Evolutionary conservation across 2,329 filamentous ascomycete species (phyloP).

Genomic region (Ophiostoma angusticollis): DNA sequence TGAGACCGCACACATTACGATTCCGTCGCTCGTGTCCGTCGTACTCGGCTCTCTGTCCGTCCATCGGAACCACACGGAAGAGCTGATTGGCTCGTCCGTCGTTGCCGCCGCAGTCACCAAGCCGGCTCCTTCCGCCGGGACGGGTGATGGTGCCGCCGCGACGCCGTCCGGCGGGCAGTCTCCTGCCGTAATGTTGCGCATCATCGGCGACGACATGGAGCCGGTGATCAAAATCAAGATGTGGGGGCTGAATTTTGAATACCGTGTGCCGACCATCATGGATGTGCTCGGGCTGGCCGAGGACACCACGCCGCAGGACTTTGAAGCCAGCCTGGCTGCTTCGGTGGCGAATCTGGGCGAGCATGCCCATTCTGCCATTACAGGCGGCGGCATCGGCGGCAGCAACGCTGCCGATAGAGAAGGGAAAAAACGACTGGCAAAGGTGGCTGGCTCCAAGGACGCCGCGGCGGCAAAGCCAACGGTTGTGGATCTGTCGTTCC

Average conservation of each 20-base stretch:
- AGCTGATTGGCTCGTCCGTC: conserved; percentile 48
- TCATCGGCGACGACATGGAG: conserved; percentile 90
- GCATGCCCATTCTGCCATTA: conserved; percentile 39
- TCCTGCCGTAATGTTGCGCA: conserved; percentile 68
- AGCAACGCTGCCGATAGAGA: conserved; percentile 17
- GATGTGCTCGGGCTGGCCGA: conserved; percentile 60
- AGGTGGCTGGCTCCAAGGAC: background rate
- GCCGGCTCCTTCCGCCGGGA: conserved; percentile 6
- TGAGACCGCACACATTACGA: conserved; percentile 67
- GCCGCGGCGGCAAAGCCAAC: conserved; percentile 38
- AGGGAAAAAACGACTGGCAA: background rate
- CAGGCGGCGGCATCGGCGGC: conserved; percentile 16
- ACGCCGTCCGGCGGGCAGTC: background rate
- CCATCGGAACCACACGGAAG: conserved; percentile 53
- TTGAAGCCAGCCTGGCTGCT: conserved; percentile 61
- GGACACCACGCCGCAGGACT: conserved; percentile 55
- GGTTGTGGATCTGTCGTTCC: conserved; percentile 60
- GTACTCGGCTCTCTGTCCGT: conserved; percentile 52
- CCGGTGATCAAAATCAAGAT: conserved; percentile 81
- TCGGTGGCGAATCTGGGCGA: conserved; percentile 69
- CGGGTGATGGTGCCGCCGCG: conserved; percentile 7
- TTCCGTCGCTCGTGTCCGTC: conserved; percentile 73
- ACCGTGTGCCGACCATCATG: conserved; percentile 72
- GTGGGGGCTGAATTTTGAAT: conserved; percentile 75
- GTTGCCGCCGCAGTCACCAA: conserved; percentile 16